Conservation (phyloP, 169 alveolate species). For the Plasmodium chabaudi region DNA sequence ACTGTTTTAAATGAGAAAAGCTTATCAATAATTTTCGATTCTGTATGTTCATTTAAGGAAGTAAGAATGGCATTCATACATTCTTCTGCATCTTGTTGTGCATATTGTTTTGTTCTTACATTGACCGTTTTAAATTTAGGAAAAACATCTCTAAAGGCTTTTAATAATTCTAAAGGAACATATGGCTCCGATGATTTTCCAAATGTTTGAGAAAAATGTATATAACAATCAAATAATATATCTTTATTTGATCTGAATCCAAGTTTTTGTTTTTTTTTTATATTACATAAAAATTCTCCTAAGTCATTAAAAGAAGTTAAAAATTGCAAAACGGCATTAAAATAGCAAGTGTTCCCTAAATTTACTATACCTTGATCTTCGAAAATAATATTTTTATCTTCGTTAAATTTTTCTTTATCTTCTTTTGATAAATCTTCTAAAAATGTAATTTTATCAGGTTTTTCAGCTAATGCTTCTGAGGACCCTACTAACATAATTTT, state of each 20-base stretch:
- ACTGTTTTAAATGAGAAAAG: slow-evolving; percentile 49
- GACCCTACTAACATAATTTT: slow-evolving; percentile 93
- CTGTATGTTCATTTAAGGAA: slow-evolving; percentile 66
- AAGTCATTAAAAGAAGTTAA: slow-evolving; percentile 86
- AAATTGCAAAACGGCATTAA: slow-evolving; percentile 92
- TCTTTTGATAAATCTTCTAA: slow-evolving; percentile 94
- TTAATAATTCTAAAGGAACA: slow-evolving; percentile 61
- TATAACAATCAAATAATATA: slow-evolving; percentile 74
- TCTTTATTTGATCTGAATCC: slow-evolving; percentile 39
- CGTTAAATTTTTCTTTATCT: slow-evolving; percentile 90
- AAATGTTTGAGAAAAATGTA: slow-evolving; percentile 79
- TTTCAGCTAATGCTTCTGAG: slow-evolving; percentile 89
- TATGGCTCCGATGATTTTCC: slow-evolving; percentile 75
- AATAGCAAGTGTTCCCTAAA: slow-evolving; percentile 96
- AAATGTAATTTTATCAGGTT: slow-evolving; percentile 87
- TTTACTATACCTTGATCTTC: slow-evolving; percentile 91
- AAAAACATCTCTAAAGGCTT: slow-evolving; percentile 68
- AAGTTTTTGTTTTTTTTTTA: slow-evolving; percentile 36
- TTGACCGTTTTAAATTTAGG: slow-evolving; percentile 67
- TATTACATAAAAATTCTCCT: slow-evolving; percentile 78
- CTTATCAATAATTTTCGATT: slow-evolving; percentile 48
- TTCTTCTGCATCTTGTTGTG: slow-evolving; percentile 84
- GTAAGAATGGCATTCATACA: slow-evolving; percentile 86
- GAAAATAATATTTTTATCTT: slow-evolving; percentile 38
- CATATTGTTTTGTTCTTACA: slow-evolving; percentile 70